Percentiles rank a stretch among this genome's conserved stretches.
These are phyloP conservation scores for Lithospermum erythrorhizon DNA, from an alignment of 257 asterid genomes.

Conservation along the genomic window DNA sequence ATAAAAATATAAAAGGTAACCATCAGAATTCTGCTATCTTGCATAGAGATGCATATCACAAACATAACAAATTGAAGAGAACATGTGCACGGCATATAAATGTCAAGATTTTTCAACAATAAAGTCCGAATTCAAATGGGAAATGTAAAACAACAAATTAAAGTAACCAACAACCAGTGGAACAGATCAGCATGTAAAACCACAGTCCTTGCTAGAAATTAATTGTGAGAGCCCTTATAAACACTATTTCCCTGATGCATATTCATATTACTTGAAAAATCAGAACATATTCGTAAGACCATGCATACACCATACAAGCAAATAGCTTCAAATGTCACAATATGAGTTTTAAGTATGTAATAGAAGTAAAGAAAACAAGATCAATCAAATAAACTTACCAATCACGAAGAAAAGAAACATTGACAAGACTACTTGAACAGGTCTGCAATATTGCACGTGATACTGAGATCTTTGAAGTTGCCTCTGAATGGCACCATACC, in stretches of 20 bases:
- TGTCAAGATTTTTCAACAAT: neutral
- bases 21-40: neutral
- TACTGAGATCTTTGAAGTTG: conserved; percentile 89
- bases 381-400: conserved; percentile 45
- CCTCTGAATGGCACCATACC: conserved; percentile 75
- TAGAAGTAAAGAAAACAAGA: neutral
- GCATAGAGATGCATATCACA: neutral
- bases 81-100: too few relatives aligned
- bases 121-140: too few relatives aligned
- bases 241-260: neutral
- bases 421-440: conserved; percentile 48
- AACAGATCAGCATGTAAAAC: too few relatives aligned
- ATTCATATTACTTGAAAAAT: neutral
- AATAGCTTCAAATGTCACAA: too few relatives aligned
- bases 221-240: neutral
- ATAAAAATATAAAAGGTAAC: neutral
- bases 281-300: neutral
- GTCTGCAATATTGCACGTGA: conserved; percentile 66
- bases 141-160: neutral
- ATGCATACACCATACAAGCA: neutral
- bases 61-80: neutral
- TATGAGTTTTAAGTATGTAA: neutral
- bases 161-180: neutral
- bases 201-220: neutral
- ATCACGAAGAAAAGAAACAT: conserved; percentile 43